phyloP scores from a whole-genome alignment of 2,329 filamentous ascomycete species.

The Scytalidium sp. region DNA sequence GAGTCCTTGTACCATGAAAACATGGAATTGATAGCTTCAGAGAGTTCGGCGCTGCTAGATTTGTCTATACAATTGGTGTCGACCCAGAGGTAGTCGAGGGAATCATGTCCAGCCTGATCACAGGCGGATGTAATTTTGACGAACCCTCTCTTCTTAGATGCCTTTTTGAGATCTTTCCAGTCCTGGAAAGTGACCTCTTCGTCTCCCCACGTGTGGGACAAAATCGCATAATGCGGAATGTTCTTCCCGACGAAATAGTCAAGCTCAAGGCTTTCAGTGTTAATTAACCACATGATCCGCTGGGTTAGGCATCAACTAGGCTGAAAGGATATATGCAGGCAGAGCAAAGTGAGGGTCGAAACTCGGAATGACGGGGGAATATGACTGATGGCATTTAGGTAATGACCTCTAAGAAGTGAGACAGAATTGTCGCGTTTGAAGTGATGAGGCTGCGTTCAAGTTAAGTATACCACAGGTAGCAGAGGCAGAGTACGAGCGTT shows the following conservation, averaged over 20 bases:
- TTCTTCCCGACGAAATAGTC: constrained; percentile 4
- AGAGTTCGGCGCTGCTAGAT: constrained; percentile 4
- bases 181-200: constrained; percentile 1
- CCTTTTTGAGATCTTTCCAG: constrained; percentile 18
- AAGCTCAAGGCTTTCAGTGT: constrained; percentile 1
- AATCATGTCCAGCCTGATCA: background rate
- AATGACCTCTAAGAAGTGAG: background rate
- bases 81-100: constrained; percentile 2
- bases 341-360: background rate
- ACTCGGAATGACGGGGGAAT: background rate
- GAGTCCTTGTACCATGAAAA: constrained; percentile 7
- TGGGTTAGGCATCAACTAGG: background rate
- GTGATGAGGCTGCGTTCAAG: background rate
- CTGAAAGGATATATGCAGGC: background rate
- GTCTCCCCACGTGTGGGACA: constrained; percentile 13
- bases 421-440: background rate
- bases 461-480: no score
- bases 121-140: background rate
- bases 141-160: constrained; percentile 8
- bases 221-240: constrained; percentile 16
- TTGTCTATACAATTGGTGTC: constrained; percentile 10
- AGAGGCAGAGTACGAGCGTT: background rate
- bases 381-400: background rate
- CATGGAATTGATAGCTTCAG: no score
- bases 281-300: constrained; percentile 1